phyloP scores from a whole-genome alignment of 371 early-diverging fungal species.

The Haplosporangium sp. region DNA sequence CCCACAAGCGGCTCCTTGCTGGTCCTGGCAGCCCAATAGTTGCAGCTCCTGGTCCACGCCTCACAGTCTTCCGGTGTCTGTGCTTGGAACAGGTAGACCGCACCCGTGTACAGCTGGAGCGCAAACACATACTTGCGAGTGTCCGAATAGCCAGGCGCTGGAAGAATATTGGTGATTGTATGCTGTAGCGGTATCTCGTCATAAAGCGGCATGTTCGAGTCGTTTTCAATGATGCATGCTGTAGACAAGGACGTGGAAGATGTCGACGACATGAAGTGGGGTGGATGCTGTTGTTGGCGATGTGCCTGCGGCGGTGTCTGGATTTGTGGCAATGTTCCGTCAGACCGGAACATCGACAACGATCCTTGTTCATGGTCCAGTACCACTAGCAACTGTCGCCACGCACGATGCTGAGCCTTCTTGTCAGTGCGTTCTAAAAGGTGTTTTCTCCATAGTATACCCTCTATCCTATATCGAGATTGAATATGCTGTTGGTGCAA shows the following conservation, averaged over 20 bases:
- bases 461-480: conserved; percentile 74
- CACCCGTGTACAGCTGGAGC: conserved; percentile 80
- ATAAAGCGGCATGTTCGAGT: conserved; percentile 26
- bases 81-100: conserved; percentile 87
- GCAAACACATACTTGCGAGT: conserved; percentile 86
- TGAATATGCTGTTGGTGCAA: conserved; percentile 37
- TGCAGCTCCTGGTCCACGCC: conserved; percentile 87
- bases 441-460: conserved; percentile 89
- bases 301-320: conserved; percentile 5
- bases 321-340: conserved; percentile 44
- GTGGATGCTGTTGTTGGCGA: not conserved
- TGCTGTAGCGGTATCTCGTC: conserved; percentile 80
- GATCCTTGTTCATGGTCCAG: conserved; percentile 73
- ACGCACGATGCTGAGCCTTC: conserved; percentile 86
- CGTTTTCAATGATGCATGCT: conserved; percentile 5
- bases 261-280: not conserved
- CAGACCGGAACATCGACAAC: conserved; percentile 82
- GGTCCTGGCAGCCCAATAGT: conserved; percentile 92
- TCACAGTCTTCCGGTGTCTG: conserved; percentile 70
- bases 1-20: conserved; percentile 89
- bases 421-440: conserved; percentile 78
- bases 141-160: conserved; percentile 85
- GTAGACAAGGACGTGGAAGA: not conserved
- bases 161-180: conserved; percentile 79
- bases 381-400: conserved; percentile 84